Evolutionary conservation across 1,284 basidiomycete species (phyloP), one percentile per base, ranked within the genome.

Genomic region (Flammula alnicola): DNA sequence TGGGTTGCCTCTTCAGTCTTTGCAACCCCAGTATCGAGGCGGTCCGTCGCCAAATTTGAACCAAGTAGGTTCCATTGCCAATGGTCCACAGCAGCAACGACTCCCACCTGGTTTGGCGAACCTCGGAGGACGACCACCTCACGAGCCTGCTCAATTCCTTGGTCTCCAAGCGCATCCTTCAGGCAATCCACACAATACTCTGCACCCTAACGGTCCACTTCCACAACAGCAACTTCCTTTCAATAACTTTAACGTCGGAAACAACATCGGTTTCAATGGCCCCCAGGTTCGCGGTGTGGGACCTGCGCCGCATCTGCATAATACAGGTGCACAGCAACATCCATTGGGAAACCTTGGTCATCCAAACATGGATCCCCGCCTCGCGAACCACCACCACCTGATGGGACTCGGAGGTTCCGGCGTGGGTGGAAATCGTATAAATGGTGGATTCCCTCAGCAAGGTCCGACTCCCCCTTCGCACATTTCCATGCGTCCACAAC

Each of bases 61-160:
- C 46, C 74, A 72, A 46, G 76, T 76, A 46, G 78, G 73, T 56
- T 66, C 76, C 23, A 63, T 80, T 32, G 74, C 77, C 35, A 73
- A 72, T 23, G 49, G 37, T 19, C 55, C 63, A 14, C 71, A 70
- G 45, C 79, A 72, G 43, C 80, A 89, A 62, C 80, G 87, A 41
- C 68, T 91, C 30, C 88, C 88, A 16, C 87, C 87, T n/a, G 88
- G 88, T 25, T 72, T 91, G 33, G 88, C 88, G n/a, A 90, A 90
- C 60, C 78, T 91, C 22, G 88, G 88, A 29, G 87, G 81, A 32
- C 80, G 88, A 6, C 88, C 88, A 22, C 88, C 88, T 5, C 88
- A 90, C 60, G 89, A 91, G 43, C 81, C 85, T 23, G 75, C 76
- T 19, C 88, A 88, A 57, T 86, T 84, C 61, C 61, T 86, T 33